Evolutionary conservation across 495 filamentous ascomycete genomes (phyloP).

Genomic region (Penicillium waksmanii): DNA sequence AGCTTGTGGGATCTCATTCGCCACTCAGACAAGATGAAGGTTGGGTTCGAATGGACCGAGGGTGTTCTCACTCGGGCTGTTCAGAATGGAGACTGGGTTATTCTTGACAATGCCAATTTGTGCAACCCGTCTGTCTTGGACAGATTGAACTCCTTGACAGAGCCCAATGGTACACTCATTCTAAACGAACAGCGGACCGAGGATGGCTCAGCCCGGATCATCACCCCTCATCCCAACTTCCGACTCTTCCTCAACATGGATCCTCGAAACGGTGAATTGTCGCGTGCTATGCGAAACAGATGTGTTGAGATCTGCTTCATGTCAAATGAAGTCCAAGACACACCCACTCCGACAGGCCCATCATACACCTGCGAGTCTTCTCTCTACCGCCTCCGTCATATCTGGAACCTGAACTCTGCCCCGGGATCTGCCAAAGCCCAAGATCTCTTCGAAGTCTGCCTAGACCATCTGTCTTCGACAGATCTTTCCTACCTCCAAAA

Average conservation of each 20-base stretch:
- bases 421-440: slow-evolving; percentile 19
- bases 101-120: slow-evolving; percentile 95
- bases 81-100: slow-evolving; percentile 85
- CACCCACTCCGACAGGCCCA: slow-evolving; percentile 28
- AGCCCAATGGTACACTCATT: slow-evolving; percentile 83
- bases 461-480: slow-evolving; percentile 59
- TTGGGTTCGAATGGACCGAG: slow-evolving; percentile 95
- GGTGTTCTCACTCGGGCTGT: slow-evolving; percentile 87
- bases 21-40: slow-evolving; percentile 58
- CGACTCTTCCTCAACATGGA: slow-evolving; percentile 95
- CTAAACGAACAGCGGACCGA: slow-evolving; percentile 88
- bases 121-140: slow-evolving; percentile 95
- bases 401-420: slow-evolving; percentile 41
- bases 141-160: slow-evolving; percentile 89
- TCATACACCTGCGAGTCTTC: slow-evolving; percentile 52
- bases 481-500: slow-evolving; percentile 53
- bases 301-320: slow-evolving; percentile 85
- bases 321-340: slow-evolving; percentile 31
- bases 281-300: slow-evolving; percentile 94
- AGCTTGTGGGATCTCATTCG: slow-evolving; percentile 47
- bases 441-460: slow-evolving; percentile 39
- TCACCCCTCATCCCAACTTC: slow-evolving; percentile 85
- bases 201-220: slow-evolving; percentile 78
- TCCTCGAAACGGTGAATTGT: slow-evolving; percentile 89
- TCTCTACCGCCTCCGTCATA: slow-evolving; percentile 53